Evolutionary conservation across 345 rosid species (phyloP).

Genomic region (Lumnitzera racemosa): DNA sequence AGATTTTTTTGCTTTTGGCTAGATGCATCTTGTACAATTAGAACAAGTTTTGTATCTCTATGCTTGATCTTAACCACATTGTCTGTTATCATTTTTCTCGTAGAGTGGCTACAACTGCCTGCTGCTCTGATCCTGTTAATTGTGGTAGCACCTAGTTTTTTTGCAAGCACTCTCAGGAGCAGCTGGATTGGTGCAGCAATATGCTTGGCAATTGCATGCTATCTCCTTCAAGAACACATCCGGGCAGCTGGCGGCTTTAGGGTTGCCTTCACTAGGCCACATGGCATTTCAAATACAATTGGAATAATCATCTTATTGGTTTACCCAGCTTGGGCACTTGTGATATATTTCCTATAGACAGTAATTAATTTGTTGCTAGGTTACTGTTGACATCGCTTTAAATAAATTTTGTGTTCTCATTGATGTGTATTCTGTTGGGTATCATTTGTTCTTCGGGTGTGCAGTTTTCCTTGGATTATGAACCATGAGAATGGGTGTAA

Average conservation of each 20-base stretch:
- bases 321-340: conserved; percentile 74
- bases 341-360: conserved; percentile 43
- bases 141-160: conserved; percentile 67
- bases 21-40: neutral
- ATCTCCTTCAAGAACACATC: conserved; percentile 89
- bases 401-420: neutral
- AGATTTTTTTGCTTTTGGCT: neutral
- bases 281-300: conserved; percentile 73
- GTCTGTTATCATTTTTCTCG: neutral
- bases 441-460: no score
- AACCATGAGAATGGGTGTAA: no score
- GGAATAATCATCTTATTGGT: conserved; percentile 75
- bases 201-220: conserved; percentile 77
- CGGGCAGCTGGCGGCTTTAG: conserved; percentile 97
- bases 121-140: conserved; percentile 64
- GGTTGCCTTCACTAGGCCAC: conserved; percentile 57
- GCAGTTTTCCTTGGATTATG: no score
- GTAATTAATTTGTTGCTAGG: neutral
- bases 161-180: conserved; percentile 52
- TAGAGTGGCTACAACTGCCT: conserved; percentile 84
- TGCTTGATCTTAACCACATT: neutral
- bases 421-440: no score
- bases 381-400: neutral
- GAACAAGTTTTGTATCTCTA: neutral
- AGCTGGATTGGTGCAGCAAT: conserved; percentile 54